Evolutionary conservation across 768 basidiomycete genomes (phyloP).

Genomic region (Serendipita vermifera): DNA sequence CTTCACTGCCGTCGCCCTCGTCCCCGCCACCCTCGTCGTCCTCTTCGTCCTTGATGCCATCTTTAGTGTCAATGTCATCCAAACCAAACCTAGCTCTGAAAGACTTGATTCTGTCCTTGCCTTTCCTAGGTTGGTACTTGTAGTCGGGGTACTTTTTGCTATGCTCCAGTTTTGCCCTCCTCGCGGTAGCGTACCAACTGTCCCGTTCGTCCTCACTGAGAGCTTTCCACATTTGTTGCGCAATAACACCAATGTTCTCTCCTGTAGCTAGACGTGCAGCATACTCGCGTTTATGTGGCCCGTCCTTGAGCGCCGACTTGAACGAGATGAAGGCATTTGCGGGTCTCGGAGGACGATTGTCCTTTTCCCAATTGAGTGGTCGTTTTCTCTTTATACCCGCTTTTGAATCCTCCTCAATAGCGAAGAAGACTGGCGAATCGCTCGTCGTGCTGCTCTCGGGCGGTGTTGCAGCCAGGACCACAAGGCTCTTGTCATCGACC

Average conservation of each 20-base stretch:
- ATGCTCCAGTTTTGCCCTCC: slow-evolving; percentile 3
- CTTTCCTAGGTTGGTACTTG: slow-evolving; percentile 1
- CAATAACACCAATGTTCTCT: slow-evolving; percentile 3
- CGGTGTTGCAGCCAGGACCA: too few species aligned
- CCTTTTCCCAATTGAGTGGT: neutral
- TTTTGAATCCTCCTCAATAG: too few species aligned
- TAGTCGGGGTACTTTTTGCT: slow-evolving; percentile 3
- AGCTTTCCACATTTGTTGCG: neutral
- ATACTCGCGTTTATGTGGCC: neutral
- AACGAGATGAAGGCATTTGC: slow-evolving; percentile 2
- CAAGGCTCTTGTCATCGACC: too few species aligned
- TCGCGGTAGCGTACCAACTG: neutral
- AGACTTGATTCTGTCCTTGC: neutral
- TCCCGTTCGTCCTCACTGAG: slow-evolving; percentile 2
- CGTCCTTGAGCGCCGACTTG: neutral
- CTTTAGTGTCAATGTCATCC: neutral
- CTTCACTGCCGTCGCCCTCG: neutral
- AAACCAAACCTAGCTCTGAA: neutral
- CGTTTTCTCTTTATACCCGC: neutral
- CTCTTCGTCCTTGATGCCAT: neutral
- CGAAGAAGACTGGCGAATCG: too few species aligned
- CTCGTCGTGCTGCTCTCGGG: too few species aligned
- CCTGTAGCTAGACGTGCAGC: slow-evolving; percentile 1
- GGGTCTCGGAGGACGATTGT: neutral
- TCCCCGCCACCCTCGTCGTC: neutral